Evolutionary conservation across 352 stramenopile species (phyloP).

Genomic region (Phytophthora hybrid): DNA sequence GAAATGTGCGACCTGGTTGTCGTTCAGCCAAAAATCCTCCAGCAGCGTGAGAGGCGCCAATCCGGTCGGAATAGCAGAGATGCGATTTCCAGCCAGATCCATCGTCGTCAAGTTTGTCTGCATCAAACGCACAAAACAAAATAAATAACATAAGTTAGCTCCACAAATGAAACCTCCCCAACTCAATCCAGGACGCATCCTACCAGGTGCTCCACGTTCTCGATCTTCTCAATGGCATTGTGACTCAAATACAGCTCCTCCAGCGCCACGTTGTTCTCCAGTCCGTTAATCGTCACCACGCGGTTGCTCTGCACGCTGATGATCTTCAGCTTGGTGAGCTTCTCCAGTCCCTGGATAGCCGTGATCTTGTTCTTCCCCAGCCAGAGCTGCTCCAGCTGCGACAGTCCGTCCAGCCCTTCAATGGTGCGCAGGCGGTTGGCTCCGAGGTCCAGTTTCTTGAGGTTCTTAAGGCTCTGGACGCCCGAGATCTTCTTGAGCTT

Average conservation of each 20-base stretch:
- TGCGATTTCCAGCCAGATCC: slow-evolving; percentile 88
- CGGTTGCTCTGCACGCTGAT: slow-evolving; percentile 97
- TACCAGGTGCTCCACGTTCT: slow-evolving; percentile 82
- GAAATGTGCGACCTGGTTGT: slow-evolving; percentile 71
- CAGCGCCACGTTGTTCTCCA: slow-evolving; percentile 86
- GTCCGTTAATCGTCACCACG: slow-evolving; percentile 92
- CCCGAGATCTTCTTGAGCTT: slow-evolving; percentile 97
- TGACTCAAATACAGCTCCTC: slow-evolving; percentile 98
- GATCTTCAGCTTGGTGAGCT: slow-evolving; percentile 90
- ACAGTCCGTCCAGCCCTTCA: slow-evolving; percentile 91
- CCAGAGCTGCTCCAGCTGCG: slow-evolving; percentile 96
- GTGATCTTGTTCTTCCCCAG: slow-evolving; percentile 99
- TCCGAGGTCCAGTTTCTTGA: slow-evolving; percentile 97
- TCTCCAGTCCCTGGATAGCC: slow-evolving; percentile 86
- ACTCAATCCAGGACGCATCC: slow-evolving; percentile 7
- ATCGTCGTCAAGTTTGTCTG: slow-evolving; percentile 72
- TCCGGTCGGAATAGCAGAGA: slow-evolving; percentile 61
- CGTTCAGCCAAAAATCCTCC: slow-evolving; percentile 87
- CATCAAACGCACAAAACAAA: neutral
- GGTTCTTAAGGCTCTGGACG: slow-evolving; percentile 78
- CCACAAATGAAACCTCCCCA: neutral
- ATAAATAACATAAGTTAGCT: neutral
- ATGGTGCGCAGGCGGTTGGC: slow-evolving; percentile 96
- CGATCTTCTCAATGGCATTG: slow-evolving; percentile 95
- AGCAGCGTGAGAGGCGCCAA: slow-evolving; percentile 53